phyloP scores from a whole-genome alignment of 371 early-diverging fungal genomes.

The Massospora cicadina region DNA sequence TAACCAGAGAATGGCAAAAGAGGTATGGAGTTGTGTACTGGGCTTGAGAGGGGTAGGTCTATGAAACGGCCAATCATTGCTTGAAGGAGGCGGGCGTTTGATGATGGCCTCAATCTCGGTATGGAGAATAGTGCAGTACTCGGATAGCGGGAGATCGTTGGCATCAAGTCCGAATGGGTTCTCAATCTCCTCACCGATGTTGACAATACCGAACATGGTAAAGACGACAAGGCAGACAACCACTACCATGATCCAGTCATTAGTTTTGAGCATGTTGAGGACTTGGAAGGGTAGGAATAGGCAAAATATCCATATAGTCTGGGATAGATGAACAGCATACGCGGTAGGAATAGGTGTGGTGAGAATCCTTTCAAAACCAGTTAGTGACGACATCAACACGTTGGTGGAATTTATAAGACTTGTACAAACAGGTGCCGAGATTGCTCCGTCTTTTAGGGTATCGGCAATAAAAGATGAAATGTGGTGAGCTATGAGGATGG shows the following conservation, averaged over 20 bases:
- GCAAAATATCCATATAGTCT: slow-evolving; percentile 23
- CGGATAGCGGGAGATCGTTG: slow-evolving; percentile 23
- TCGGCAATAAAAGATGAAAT: not conserved
- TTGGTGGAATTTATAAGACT: not conserved
- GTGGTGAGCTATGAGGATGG: not conserved
- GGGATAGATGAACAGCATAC: slow-evolving; percentile 42
- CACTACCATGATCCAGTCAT: not conserved
- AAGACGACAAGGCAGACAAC: not conserved
- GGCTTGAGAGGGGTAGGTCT: too few relatives aligned
- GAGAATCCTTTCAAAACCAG: slow-evolving; percentile 42
- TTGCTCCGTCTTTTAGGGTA: not conserved
- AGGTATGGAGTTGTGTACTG: too few relatives aligned
- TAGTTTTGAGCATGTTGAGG: not conserved
- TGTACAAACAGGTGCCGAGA: not conserved
- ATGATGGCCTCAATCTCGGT: slow-evolving; percentile 18
- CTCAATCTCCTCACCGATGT: slow-evolving; percentile 51
- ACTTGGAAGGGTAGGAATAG: slow-evolving; percentile 29
- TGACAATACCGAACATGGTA: slow-evolving; percentile 35
- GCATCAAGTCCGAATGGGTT: slow-evolving; percentile 48
- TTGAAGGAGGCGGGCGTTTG: not conserved
- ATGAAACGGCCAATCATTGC: not conserved
- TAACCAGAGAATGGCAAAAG: too few relatives aligned
- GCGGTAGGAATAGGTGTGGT: slow-evolving; percentile 49
- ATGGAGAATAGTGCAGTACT: slow-evolving; percentile 19
- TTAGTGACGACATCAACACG: slow-evolving; percentile 17